A percentile compares a stretch with the other conserved stretches of the same genome.
Conservation (phyloP, 2,329 filamentous ascomycete species). For the Calonectria naviculata region DNA sequence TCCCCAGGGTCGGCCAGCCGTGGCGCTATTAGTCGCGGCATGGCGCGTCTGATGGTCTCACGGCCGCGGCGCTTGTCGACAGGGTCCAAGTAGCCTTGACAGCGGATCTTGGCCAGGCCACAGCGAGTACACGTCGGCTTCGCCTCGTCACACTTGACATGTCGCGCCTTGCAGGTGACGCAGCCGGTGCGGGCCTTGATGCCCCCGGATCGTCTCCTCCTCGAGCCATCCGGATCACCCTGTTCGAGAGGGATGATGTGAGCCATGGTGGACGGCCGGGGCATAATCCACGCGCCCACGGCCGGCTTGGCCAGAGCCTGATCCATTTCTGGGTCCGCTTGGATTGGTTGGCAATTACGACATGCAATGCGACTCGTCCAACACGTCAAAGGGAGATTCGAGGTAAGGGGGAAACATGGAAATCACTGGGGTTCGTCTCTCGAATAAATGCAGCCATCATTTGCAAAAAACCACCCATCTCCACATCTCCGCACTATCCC, state of each 20-base stretch:
- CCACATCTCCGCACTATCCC: background rate
- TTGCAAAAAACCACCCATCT: background rate
- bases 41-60: background rate
- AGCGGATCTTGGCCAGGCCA: background rate
- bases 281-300: background rate
- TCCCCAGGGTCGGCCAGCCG: background rate
- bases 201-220: background rate
- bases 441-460: background rate
- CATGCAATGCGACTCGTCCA: background rate
- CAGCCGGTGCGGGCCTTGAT: conserved; percentile 4
- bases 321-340: background rate
- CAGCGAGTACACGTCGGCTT: background rate
- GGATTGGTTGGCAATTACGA: background rate
- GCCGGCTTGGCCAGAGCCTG: background rate
- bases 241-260: background rate
- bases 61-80: background rate
- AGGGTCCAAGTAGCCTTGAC: background rate
- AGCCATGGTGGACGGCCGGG: background rate
- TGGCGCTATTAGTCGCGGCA: background rate
- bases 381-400: background rate
- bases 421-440: background rate
- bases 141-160: conserved; percentile 7
- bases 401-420: background rate
- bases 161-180: background rate
- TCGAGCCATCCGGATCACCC: background rate